Evolutionary conservation across 2,329 filamentous ascomycete genomes (phyloP), one percentile per base, ranked within the genome.

Genomic region (Zopfia rhizophila): DNA sequence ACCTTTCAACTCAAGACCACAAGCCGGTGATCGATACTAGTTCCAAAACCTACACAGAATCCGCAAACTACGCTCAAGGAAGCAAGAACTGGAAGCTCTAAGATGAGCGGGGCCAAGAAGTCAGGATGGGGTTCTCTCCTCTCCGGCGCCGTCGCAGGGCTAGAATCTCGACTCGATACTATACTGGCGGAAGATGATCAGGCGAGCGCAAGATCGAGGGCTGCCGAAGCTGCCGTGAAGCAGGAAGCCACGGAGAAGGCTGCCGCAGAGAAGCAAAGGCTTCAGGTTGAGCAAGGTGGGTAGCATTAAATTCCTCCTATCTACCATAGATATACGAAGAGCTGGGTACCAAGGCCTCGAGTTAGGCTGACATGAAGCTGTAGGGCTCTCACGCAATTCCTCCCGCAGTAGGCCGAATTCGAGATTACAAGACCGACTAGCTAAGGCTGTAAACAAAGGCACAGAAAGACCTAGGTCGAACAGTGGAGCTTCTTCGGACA

Each of bases 111-210:
- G 18, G 62, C 65, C 42, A 54, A 56, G 32, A 53, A 50, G 37
- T 49, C 48, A 38, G 37, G 58, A 51, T 62, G 59, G 59, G 59
- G 59, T 36, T 56, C 53, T 12, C 38, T 62, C 38, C 56, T 70
- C 51, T 67, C 91, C 56, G 90, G 93, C 72, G 92, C 93, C 54
- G 91, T 97, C 50, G 91, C 92, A 42, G 92, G 92, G 50, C 89
- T 99, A 46, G 94, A 99, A 75, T 95, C 92, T 48, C 86, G 90
- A 30, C 82, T 99, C 48, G 94, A 99, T 71, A 92, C 84, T 37
- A 96, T 99, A 47, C 82, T 99, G 50, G 86, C 91, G 41, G 92
- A 97, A 57, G 86, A 90, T 43, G 85, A 87, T 30, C 82, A 83
- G 35, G 70, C 72, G 22, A 72, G 73, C 38, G 76, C 73, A 38